A percentile compares a stretch with the other conserved stretches of the same genome.
These are phyloP conservation scores for Halteria grandinella DNA, from an alignment of 73 alveolate species.

Conservation along the genomic window DNA sequence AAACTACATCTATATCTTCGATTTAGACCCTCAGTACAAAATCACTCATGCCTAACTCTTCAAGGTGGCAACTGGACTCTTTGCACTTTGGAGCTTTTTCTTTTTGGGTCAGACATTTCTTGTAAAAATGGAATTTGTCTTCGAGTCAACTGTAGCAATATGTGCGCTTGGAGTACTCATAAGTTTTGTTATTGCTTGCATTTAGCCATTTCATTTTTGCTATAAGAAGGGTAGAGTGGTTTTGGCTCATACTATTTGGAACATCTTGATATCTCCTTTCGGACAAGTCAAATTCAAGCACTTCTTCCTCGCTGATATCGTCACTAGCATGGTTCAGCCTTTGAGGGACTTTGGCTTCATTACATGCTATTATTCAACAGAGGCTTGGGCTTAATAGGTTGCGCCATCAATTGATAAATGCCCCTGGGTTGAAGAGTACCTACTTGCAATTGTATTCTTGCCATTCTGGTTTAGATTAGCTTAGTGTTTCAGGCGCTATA, in stretches of 20 bases:
- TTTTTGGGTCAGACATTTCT: conserved; percentile 1
- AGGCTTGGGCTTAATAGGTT: conserved; percentile 11
- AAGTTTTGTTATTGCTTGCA: background rate
- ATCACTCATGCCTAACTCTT: background rate
- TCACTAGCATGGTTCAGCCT: conserved; percentile 31
- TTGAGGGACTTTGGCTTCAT: conserved; percentile 7
- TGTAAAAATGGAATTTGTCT: conserved; percentile 12
- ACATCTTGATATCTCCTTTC: conserved; percentile 42
- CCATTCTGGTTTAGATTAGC: conserved; percentile 52
- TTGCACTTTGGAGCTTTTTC: conserved; percentile 19
- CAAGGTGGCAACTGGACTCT: conserved; percentile 1
- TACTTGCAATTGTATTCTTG: conserved; percentile 7
- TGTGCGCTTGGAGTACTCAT: too few relatives aligned
- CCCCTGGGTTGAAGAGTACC: background rate
- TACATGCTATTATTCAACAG: conserved; percentile 18
- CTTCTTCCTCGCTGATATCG: conserved; percentile 51
- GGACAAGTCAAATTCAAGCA: conserved; percentile 47
- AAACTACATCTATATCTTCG: conserved; percentile 44
- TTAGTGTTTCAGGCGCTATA: conserved; percentile 23
- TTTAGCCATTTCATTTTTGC: conserved; percentile 15
- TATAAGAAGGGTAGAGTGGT: conserved; percentile 27
- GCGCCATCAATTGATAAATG: background rate
- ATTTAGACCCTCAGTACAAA: conserved; percentile 35
- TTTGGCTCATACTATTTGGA: conserved; percentile 10
- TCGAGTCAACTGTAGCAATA: too few relatives aligned